Evolutionary conservation across 345 rosid species (phyloP).

Genomic region (Xanthoceras sorbifolium): DNA sequence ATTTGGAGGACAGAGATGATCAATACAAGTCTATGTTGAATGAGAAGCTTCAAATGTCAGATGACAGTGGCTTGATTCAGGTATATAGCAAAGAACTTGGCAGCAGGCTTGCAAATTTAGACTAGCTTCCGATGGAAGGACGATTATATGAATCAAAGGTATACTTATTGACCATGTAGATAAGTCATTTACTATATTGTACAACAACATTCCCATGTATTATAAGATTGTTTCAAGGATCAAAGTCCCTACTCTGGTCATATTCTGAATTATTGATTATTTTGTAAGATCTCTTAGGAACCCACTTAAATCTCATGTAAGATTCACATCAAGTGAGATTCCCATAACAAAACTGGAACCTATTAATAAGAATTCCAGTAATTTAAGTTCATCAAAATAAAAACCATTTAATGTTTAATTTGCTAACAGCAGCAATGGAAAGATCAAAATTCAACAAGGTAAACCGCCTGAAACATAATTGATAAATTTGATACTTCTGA

Average conservation of each 20-base stretch:
- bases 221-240: background rate
- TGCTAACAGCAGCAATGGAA: background rate
- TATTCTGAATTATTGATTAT: no score
- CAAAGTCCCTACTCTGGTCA: background rate
- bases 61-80: slow-evolving; percentile 55
- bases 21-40: slow-evolving; percentile 53
- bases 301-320: background rate
- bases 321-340: no score
- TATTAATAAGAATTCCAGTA: no score
- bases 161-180: background rate
- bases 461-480: background rate
- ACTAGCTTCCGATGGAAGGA: background rate
- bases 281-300: no score
- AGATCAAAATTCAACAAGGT: background rate
- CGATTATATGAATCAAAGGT: background rate
- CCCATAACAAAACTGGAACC: no score
- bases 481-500: background rate
- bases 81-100: slow-evolving; percentile 63
- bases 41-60: slow-evolving; percentile 63
- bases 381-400: background rate
- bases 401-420: no score
- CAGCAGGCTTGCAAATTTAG: slow-evolving; percentile 49
- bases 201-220: background rate
- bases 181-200: background rate
- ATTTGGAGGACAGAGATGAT: slow-evolving; percentile 67